Percentiles rank a stretch among this genome's conserved stretches.
phyloP scores from a whole-genome alignment of 2,329 filamentous ascomycete species.

The Trichocomaceae sp. region DNA sequence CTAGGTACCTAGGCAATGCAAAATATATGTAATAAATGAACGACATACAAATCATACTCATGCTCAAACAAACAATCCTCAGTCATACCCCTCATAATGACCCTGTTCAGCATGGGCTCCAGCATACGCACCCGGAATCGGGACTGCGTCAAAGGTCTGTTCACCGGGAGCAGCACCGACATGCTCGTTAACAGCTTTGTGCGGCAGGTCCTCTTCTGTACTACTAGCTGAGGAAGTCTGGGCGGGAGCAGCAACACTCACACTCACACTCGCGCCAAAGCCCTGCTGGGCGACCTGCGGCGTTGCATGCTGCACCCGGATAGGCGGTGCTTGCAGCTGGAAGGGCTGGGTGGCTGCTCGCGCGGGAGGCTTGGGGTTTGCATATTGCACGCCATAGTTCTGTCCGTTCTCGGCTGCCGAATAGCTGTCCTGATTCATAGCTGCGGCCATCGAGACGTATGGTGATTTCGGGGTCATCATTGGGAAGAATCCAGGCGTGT shows the following conservation, averaged over 20 bases:
- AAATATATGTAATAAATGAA: no score
- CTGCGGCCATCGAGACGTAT: conserved; percentile 31
- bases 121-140: conserved; percentile 79
- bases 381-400: conserved; percentile 42
- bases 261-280: no score
- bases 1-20: no score
- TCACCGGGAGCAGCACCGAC: conserved; percentile 69
- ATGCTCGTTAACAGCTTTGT: conserved; percentile 56
- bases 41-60: no score
- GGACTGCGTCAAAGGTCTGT: conserved; percentile 75
- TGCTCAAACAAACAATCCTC: no score
- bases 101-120: conserved; percentile 30
- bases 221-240: conserved; percentile 22
- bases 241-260: conserved; percentile 17
- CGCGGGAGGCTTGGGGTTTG: conserved; percentile 59
- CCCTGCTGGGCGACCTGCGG: conserved; percentile 59
- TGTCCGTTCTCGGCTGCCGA: conserved; percentile 50
- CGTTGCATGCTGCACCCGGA: conserved; percentile 69
- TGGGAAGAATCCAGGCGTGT: conserved; percentile 76
- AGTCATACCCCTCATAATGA: not conserved
- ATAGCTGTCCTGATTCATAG: conserved; percentile 33
- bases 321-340: conserved; percentile 77
- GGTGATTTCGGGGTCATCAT: conserved; percentile 58
- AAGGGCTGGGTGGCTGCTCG: conserved; percentile 54
- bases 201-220: conserved; percentile 24